Conservation (phyloP, 2,329 filamentous ascomycete genomes). For the Diaporthe australafricana region DNA sequence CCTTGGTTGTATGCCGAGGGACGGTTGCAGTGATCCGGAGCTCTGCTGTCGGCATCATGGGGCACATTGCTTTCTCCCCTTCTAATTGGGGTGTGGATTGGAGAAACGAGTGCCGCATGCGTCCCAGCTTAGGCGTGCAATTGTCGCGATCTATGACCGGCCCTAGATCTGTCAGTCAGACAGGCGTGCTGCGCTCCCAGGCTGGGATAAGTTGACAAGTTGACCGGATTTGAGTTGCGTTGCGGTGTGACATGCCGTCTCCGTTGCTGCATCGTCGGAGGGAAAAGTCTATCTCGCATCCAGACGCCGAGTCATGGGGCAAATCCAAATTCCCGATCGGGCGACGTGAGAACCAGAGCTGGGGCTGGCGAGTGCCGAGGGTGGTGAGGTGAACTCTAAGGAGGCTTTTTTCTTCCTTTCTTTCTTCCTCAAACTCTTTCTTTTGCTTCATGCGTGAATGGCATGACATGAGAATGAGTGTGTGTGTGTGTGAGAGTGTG, state of each 20-base stretch:
- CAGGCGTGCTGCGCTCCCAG: not conserved
- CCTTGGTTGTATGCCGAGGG: no score
- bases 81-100: no score
- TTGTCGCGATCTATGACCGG: not conserved
- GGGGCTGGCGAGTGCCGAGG: slow-evolving; percentile 12
- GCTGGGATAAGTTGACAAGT: not conserved
- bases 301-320: slow-evolving; percentile 8
- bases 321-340: not conserved
- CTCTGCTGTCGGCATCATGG: not conserved
- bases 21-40: not conserved
- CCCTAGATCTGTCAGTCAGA: not conserved
- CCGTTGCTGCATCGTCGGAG: slow-evolving; percentile 12
- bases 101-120: not conserved
- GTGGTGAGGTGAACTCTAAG: slow-evolving; percentile 3
- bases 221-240: not conserved
- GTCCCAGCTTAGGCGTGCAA: not conserved
- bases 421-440: no score
- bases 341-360: not conserved
- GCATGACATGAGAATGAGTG: slow-evolving; percentile 10
- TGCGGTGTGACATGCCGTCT: slow-evolving; percentile 13
- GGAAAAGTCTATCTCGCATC: slow-evolving; percentile 21
- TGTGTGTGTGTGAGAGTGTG: not conserved
- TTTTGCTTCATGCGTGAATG: slow-evolving; percentile 1
- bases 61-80: not conserved
- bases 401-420: not conserved